Evolutionary conservation across 2,329 filamentous ascomycete species (phyloP), one percentile per base, ranked within the genome.

Genomic region (Alternaria sp.): DNA sequence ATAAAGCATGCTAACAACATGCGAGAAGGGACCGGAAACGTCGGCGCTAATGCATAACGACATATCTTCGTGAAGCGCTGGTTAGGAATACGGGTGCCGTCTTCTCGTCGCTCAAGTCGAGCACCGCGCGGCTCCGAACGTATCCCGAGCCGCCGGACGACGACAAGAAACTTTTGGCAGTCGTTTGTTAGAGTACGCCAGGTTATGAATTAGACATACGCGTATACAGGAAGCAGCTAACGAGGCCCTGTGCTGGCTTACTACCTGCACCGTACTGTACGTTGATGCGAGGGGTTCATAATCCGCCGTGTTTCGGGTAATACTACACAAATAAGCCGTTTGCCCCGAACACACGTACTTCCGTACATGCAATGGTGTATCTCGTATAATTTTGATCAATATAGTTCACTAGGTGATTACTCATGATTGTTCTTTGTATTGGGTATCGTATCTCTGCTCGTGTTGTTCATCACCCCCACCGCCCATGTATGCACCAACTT

Each of bases 371-470:
- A 52, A 4, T 36, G 2, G 5, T 17, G 6, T 5, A 13, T 21
- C 10, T 36, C 8, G 13, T 23, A 21, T 23, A 5, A 3, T 23
- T 23, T 6, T 23, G 9, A 25, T 23, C 23, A 6, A 10, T 4
- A 2, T 32, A 15, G 6, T n/a, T 13, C 19, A 15, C 28, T 43
- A 32, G 10, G 17, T 15, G 21, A 13, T 5, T 23, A 11, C 12
- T 32, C 13, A 4, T 56, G 43, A 25, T 25, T 12, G 21, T n/a
- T 52, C 28, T n/a, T 52, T 52, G 15, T 46, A 57, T 61, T 61
- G 59, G 59, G 59, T 61, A 61, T 61, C 54, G 46, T 57, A 51
- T 57, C 21, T 52, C 44, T n/a, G 30, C 30, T 61, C 36, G n/a
- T 51, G 8, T 51, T 26, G 19, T 26, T 13, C 28, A 4, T 40